Evolutionary conservation across 1,139 yeast genomes (phyloP).

Genomic region (Yamadazyma blattariae): DNA sequence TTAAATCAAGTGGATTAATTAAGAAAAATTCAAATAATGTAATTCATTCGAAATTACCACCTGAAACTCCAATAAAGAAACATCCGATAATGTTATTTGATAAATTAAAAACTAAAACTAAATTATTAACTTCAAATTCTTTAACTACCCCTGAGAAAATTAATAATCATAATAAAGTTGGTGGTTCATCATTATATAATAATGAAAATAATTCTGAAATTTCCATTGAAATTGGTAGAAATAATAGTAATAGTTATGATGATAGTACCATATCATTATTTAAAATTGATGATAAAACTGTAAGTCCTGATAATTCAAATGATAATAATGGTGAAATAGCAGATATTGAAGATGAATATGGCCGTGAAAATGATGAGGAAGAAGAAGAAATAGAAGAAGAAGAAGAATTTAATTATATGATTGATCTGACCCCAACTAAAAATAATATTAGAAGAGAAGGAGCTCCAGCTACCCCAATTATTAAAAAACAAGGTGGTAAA

Average conservation of each 20-base stretch:
- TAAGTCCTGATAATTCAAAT: conserved; percentile 1
- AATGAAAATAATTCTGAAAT: conserved; percentile 15
- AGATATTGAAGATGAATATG: conserved; percentile 1
- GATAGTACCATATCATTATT: conserved; percentile 35
- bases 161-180: conserved; percentile 2
- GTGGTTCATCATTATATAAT: conserved; percentile 7
- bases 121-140: neutral
- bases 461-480: conserved; percentile 12
- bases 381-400: neutral
- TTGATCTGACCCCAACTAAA: conserved; percentile 38
- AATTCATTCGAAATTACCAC: conserved; percentile 38
- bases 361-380: neutral
- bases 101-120: conserved; percentile 14
- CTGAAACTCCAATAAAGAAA: conserved; percentile 83
- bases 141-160: neutral
- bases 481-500: conserved; percentile 2
- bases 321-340: neutral
- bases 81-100: conserved; percentile 42
- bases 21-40: conserved; percentile 54
- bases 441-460: conserved; percentile 15
- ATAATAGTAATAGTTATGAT: conserved; percentile 22
- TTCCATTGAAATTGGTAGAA: conserved; percentile 45
- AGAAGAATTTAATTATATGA: conserved; percentile 11
- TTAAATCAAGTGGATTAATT: conserved; percentile 69
- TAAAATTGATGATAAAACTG: conserved; percentile 17